Evolutionary conservation across 1,284 basidiomycete genomes (phyloP).

Genomic region (Dichomitus squalens): DNA sequence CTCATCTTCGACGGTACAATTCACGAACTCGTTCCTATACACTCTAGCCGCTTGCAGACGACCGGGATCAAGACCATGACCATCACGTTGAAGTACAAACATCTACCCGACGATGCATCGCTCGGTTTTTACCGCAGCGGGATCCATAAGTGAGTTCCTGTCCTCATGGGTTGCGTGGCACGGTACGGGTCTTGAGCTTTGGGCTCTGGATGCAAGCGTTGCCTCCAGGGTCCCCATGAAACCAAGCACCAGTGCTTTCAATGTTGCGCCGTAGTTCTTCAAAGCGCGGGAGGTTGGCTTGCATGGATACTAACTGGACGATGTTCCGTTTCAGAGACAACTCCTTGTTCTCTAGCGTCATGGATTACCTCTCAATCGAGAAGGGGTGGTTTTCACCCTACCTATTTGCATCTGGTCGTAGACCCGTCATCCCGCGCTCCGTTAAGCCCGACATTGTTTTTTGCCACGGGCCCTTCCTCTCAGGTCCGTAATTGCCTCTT

Average conservation of each 20-base stretch:
- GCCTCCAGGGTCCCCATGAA: neutral
- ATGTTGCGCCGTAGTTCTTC: neutral
- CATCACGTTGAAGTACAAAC: constrained; percentile 65
- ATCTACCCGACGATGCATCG: constrained; percentile 58
- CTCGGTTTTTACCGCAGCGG: constrained; percentile 65
- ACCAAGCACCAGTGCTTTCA: neutral
- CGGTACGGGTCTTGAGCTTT: neutral
- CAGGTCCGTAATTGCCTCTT: constrained; percentile 37
- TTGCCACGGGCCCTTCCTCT: constrained; percentile 65
- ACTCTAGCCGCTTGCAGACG: constrained; percentile 57
- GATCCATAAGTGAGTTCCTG: constrained; percentile 47
- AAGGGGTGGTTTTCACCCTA: constrained; percentile 73
- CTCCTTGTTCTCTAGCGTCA: constrained; percentile 61
- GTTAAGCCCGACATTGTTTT: constrained; percentile 71
- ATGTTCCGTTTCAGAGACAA: constrained; percentile 41
- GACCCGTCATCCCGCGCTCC: constrained; percentile 60
- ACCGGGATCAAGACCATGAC: constrained; percentile 57
- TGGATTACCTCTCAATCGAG: constrained; percentile 61
- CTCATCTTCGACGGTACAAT: constrained; percentile 53
- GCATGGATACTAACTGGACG: neutral
- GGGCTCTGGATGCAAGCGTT: neutral
- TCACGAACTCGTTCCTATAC: constrained; percentile 51
- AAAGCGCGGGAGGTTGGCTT: neutral
- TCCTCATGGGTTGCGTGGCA: neutral
- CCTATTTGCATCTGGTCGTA: constrained; percentile 59